Evolutionary conservation across 495 filamentous ascomycete species (phyloP).

Genomic region (Aspergillus mulundensis): DNA sequence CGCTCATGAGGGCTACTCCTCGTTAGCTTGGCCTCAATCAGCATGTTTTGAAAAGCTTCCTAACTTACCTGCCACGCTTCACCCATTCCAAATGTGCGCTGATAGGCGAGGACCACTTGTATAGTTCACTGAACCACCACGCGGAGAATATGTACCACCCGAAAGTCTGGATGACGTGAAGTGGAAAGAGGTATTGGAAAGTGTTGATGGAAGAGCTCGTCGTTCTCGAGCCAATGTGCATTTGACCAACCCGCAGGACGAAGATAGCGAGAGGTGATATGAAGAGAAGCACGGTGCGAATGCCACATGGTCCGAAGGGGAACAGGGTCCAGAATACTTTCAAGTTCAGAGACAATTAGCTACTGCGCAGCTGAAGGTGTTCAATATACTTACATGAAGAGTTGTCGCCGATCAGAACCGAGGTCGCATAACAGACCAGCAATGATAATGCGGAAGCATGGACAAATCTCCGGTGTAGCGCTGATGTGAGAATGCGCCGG

Average conservation of each 20-base stretch:
- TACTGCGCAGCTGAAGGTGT: not conserved
- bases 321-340: conserved; percentile 84
- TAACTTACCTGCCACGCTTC: conserved; percentile 54
- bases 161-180: conserved; percentile 61
- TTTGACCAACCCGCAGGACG: conserved; percentile 78
- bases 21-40: conserved; percentile 9
- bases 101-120: conserved; percentile 69
- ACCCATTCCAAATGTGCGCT: conserved; percentile 66
- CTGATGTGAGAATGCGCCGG: conserved; percentile 85
- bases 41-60: not conserved
- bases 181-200: conserved; percentile 50
- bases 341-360: conserved; percentile 9
- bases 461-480: conserved; percentile 81
- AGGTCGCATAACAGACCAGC: conserved; percentile 67
- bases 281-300: conserved; percentile 70
- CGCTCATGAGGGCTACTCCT: conserved; percentile 57
- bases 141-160: conserved; percentile 74
- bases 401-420: conserved; percentile 67
- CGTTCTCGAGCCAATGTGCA: conserved; percentile 67
- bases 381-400: conserved; percentile 53
- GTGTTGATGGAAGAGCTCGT: conserved; percentile 63
- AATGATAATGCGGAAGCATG: conserved; percentile 63
- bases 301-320: conserved; percentile 67
- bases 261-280: conserved; percentile 63
- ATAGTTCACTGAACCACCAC: conserved; percentile 76